Conservation (phyloP, 2,329 filamentous ascomycete species). For the Metarhizium brunneum region DNA sequence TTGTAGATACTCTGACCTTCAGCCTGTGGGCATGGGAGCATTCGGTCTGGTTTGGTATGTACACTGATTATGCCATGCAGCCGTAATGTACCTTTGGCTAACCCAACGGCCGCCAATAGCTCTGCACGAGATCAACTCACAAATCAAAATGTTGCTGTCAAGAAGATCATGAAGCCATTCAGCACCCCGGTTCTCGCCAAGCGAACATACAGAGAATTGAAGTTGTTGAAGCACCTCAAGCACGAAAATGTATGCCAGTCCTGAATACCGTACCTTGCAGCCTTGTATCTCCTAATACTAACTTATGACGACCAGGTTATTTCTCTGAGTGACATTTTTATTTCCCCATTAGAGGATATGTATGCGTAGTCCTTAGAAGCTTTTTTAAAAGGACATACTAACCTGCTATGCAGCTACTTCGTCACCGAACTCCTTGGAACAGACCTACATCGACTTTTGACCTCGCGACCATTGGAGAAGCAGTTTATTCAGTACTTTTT, state of each 20-base stretch:
- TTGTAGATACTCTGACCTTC: conserved; percentile 85
- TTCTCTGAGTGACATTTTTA: conserved; percentile 98
- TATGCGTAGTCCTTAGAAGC: conserved; percentile 34
- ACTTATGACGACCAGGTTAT: conserved; percentile 58
- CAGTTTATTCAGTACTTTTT: conserved; percentile 99
- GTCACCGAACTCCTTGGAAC: conserved; percentile 96
- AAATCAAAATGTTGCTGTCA: conserved; percentile 91
- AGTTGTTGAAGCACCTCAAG: conserved; percentile 89
- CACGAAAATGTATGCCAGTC: conserved; percentile 77
- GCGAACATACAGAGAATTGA: conserved; percentile 93
- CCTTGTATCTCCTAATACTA: conserved; percentile 1
- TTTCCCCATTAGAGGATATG: conserved; percentile 98
- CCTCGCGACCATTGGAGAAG: conserved; percentile 92
- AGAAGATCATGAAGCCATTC: conserved; percentile 99
- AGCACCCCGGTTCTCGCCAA: conserved; percentile 98
- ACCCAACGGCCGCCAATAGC: conserved; percentile 36
- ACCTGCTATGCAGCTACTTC: conserved; percentile 61
- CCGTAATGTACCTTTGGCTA: not conserved
- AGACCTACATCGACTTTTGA: conserved; percentile 89
- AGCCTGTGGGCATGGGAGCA: conserved; percentile 97
- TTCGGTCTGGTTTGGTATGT: conserved; percentile 95
- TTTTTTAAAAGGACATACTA: conserved; percentile 9
- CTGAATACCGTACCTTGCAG: not conserved
- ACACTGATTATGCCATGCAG: not conserved
- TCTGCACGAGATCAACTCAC: conserved; percentile 98